Percentiles rank a stretch among this genome's conserved stretches.
phyloP scores from a whole-genome alignment of 2,329 filamentous ascomycete species.

The Calonectria hawksworthii region DNA sequence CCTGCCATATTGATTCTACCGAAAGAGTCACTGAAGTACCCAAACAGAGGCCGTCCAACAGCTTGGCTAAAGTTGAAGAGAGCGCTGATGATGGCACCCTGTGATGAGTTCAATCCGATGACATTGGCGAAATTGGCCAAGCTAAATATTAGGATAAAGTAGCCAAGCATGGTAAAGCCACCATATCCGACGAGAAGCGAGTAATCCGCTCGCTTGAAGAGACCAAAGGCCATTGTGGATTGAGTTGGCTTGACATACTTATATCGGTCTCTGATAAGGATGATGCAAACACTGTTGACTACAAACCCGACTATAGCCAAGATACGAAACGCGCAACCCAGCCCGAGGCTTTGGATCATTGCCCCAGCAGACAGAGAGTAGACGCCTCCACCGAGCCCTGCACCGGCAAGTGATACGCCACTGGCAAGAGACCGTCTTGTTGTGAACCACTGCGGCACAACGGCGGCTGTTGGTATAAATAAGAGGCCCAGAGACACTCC shows the following conservation, averaged over 20 bases:
- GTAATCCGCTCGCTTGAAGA: conserved; percentile 75
- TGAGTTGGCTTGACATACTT: conserved; percentile 77
- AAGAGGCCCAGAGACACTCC: conserved; percentile 83
- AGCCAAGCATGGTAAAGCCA: conserved; percentile 79
- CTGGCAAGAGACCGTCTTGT: conserved; percentile 78
- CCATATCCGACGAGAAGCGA: conserved; percentile 76
- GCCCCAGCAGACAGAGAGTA: conserved; percentile 78
- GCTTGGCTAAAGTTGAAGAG: conserved; percentile 78
- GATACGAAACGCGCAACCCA: conserved; percentile 77
- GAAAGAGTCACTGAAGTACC: conserved; percentile 77
- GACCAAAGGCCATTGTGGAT: conserved; percentile 72
- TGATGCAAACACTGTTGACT: conserved; percentile 73
- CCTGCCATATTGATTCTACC: conserved; percentile 82
- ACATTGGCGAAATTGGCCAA: conserved; percentile 79
- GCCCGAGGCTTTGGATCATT: conserved; percentile 74
- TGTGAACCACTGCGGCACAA: conserved; percentile 82
- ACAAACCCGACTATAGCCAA: conserved; percentile 73
- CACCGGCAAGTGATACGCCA: conserved; percentile 76
- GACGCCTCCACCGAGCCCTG: conserved; percentile 78
- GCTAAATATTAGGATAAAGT: conserved; percentile 81
- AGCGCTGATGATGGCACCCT: conserved; percentile 80
- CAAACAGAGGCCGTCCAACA: conserved; percentile 79
- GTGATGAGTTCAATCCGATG: conserved; percentile 75
- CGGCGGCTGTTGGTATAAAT: conserved; percentile 77
- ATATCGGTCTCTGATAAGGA: conserved; percentile 80